Base-by-base conservation (phyloP, 2,329 filamentous ascomycete species). In the Botrytis pseudocinerea region DNA sequence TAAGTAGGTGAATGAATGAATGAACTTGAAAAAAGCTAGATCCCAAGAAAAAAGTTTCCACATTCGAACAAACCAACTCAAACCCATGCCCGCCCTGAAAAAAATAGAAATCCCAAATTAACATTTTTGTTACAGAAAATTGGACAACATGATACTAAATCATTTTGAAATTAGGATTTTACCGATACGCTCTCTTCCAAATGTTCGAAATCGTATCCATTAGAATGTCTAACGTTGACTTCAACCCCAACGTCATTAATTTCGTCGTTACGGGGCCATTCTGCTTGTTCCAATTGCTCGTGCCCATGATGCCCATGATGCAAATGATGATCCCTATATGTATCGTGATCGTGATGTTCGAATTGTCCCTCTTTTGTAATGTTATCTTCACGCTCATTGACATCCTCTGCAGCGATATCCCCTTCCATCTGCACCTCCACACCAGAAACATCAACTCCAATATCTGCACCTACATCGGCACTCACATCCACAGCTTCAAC, bases 121-220 rank as follows among this genome's bases (percentile, higher is more conserved):
- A 44, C 28, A 35, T 28, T 42, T 68, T 68, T 72, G 54, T 60
- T 35, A 68, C 64, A 69, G 12, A 25, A 38, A 71, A 35, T 40
- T 38, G 48, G 35, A 61, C 32, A n/a, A 25, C 22, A 32, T 60
- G 16, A 42, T 18, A 60, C 57, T 48, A 18, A 69, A 61, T 54
- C 18, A 38, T 18, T 44, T 48, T 20, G 22, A 20, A 42, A 46
- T 72, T 25, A 72, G 35, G 62, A 72, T 69, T 68, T 72, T n/a
- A 72, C 54, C 16, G 70, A 40, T 20, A 69, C 51, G 28, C 70
- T 60, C 60, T 72, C 70, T 35, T 69, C 70, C 40, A 72, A 25
- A 63, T 72, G 70, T 68, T 68, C 32, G 57, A 69, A 72, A 60
- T 32, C 54, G 63, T 54, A 72, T 4, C 51, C 54, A n/a, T 42